Conservation (phyloP, 257 asterid genomes). For the Solanum pimpinellifolium region DNA sequence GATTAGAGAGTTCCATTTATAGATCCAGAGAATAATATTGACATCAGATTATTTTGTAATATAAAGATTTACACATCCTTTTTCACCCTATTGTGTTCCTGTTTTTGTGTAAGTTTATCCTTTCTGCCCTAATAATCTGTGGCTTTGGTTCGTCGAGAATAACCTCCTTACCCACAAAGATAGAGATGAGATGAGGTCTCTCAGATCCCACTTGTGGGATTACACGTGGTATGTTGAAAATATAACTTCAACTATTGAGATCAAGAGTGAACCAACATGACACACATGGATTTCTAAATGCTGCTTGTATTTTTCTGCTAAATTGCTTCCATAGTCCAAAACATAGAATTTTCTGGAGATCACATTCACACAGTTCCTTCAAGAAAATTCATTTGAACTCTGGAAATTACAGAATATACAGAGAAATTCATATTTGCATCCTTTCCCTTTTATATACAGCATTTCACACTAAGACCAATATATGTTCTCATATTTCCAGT, state of each 20-base stretch:
- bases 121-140: neutral
- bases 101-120: neutral
- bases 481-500: slow-evolving; percentile 2
- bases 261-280: neutral
- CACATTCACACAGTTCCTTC: neutral
- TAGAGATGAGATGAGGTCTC: neutral
- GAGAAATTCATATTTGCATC: neutral
- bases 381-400: neutral
- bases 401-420: slow-evolving; percentile 2
- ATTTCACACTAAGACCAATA: neutral
- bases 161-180: neutral
- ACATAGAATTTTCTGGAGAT: neutral
- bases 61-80: neutral
- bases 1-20: neutral
- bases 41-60: neutral
- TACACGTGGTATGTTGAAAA: neutral
- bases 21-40: neutral
- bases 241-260: too few relatives aligned
- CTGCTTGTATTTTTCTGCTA: neutral
- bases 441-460: slow-evolving; percentile 13
- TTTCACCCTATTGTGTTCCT: neutral
- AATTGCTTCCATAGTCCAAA: neutral
- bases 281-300: neutral
- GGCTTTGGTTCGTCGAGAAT: neutral
- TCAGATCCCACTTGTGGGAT: neutral